Evolutionary conservation across 768 basidiomycete genomes (phyloP), one percentile per base, ranked within the genome.

Genomic region (Punctularia strigosozonata): DNA sequence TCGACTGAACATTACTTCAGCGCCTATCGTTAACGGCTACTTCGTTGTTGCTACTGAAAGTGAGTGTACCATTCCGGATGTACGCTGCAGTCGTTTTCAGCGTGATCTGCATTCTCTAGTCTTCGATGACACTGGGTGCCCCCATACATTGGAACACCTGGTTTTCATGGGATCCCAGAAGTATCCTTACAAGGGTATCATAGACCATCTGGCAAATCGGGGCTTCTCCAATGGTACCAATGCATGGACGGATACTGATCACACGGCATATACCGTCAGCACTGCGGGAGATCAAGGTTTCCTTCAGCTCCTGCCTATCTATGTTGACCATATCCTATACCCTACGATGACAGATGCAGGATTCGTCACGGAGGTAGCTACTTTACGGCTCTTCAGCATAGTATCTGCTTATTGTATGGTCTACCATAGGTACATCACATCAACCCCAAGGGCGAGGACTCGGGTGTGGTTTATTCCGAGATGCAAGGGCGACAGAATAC

Each of bases 401-500:
- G n/a, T n/a, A 17, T 37, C 24, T 23, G 10, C 17, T 36, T 17
- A 26, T 36, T 34, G 25, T 34, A 44, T 18, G 41, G 39, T 17
- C 31, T 28, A 25, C 43, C 30, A 7, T 47, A 87, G 84, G 81
- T 99, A n/a, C 88, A 97, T 57, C 90, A 97, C 58, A 77, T 98
- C 46, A 85, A 98, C 56, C 73, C 73, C 2, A 77, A 86, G 52
- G 94, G 90, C 6, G 76, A 92, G 49, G 77, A 98, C 52, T 84
- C 87, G 13, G 95, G 95, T 25, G 95, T 99, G 1, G 94, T 98
- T 7, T 97, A 95, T 58, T 85, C 83, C 52, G 86, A 91, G 62
- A 95, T 95, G 91, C 88, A 92, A 61, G 91, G 90, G 1, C 73
- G 94, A 34, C 82, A 98, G 63, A 97, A 98, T 52, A 90, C 86